A percentile compares a stretch with the other conserved stretches of the same genome.
Conservation (phyloP, 768 basidiomycete species). For the Calvatia gigantea region DNA sequence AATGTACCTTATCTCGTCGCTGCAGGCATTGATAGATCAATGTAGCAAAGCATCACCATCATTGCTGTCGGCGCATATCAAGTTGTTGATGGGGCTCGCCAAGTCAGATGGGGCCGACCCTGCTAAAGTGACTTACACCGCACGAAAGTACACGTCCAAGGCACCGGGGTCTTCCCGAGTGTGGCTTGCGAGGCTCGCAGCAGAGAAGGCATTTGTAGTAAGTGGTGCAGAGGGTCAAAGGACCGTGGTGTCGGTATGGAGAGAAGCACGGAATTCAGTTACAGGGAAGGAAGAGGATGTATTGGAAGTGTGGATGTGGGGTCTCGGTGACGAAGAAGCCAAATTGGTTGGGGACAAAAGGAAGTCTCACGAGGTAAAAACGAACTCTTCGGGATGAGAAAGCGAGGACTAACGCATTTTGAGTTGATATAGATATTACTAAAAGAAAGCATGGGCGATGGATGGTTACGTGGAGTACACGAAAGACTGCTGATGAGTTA, state of each 20-base stretch:
- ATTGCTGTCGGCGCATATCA: slow-evolving; percentile 29
- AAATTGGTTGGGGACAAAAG: slow-evolving; percentile 17
- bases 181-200: slow-evolving; percentile 51
- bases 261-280: slow-evolving; percentile 39
- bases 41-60: slow-evolving; percentile 22
- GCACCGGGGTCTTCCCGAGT: slow-evolving; percentile 35
- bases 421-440: slow-evolving; percentile 36
- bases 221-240: slow-evolving; percentile 22
- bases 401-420: slow-evolving; percentile 7
- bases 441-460: slow-evolving; percentile 42
- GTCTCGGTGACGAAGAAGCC: slow-evolving; percentile 28
- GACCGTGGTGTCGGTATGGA: slow-evolving; percentile 32
- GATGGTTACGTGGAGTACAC: slow-evolving; percentile 37
- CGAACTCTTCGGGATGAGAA: neutral
- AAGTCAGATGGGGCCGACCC: slow-evolving; percentile 13
- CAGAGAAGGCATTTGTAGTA: slow-evolving; percentile 29
- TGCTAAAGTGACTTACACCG: slow-evolving; percentile 34
- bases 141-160: slow-evolving; percentile 43
- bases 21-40: slow-evolving; percentile 34
- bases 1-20: slow-evolving; percentile 47
- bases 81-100: slow-evolving; percentile 19
- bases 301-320: slow-evolving; percentile 54
- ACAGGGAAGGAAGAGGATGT: slow-evolving; percentile 25
- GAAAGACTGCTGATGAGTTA: slow-evolving; percentile 45
- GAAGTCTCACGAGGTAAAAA: slow-evolving; percentile 31